Base-by-base conservation (phyloP, 1,139 yeast genomes). In the Geotrichum klebahnii region DNA sequence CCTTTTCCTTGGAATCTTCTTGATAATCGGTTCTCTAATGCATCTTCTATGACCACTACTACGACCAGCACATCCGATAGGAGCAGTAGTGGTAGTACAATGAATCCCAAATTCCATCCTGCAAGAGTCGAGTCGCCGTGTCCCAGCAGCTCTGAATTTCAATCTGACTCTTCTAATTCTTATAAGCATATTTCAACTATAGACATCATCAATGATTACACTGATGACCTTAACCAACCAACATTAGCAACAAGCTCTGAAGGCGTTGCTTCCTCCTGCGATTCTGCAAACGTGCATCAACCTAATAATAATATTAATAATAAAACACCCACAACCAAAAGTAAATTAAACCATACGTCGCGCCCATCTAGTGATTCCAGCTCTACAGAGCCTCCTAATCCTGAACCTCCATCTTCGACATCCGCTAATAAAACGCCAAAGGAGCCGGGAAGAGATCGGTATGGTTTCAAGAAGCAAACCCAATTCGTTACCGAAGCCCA, bases 401-500 rank as follows among this genome's bases (percentile, higher is more conserved):
- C 2, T 2, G 19, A 28, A 12, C 22, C 34, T 12, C 23, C 22
- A 3, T 19, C 44, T 5, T 12, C 22, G n/a, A 10, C 2, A 16
- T 24, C 20, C 9, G 23, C 36, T 6, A 17, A 17, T 19, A 19
- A 31, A 31, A 17, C 34, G 8, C 3, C 23, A 8, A 34, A 34
- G 35, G 39, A 17, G 29, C 28, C 46, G 6, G 39, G 33, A 3
- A 73, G 80, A 51, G 97, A 90, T 65, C 68, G 90, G 44, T 90
- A 90, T 63, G 97, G 97, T 2, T 90, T 90, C 69, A 81, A 79
- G 58, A 89, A 87, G 63, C 75, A 75, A 28, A 76, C 80, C 14
- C 69, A 71, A 42, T 79, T 69, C 55, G 71, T 82, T 14, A 60
- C 84, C 5, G 72, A 68, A 44, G 69, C 69, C n/a, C 79, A 79